Percentiles rank a stretch among this genome's conserved stretches.
phyloP scores from a whole-genome alignment of 345 rosid genomes.

The Aquilaria yunnanensis region DNA sequence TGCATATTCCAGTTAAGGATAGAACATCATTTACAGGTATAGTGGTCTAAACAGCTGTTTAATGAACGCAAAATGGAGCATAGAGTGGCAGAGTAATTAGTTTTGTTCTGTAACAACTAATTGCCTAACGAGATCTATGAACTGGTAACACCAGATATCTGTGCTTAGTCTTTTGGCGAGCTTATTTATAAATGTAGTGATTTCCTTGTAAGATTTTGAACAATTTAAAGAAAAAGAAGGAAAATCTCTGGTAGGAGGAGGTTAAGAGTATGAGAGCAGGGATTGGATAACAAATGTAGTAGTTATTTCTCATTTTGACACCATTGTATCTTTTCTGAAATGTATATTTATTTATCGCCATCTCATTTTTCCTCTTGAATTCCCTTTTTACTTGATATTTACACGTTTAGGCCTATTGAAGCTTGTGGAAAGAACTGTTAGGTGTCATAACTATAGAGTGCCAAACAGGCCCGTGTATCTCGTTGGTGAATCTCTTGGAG shows the following conservation, averaged over 20 bases:
- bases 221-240: no score
- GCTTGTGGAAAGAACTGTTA: constrained; percentile 41
- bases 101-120: no score
- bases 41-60: background rate
- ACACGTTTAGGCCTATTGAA: constrained; percentile 33
- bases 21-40: constrained; percentile 49
- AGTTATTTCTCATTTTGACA: background rate
- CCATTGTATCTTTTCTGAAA: background rate
- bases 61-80: background rate
- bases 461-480: constrained; percentile 49
- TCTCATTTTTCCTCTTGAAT: background rate
- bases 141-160: no score
- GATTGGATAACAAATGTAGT: no score
- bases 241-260: no score
- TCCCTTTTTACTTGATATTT: background rate
- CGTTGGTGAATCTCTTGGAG: constrained; percentile 54
- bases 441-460: constrained; percentile 24
- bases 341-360: background rate
- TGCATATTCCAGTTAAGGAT: constrained; percentile 52
- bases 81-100: no score
- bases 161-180: no score
- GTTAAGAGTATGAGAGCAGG: no score
- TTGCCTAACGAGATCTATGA: no score
- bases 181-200: no score
- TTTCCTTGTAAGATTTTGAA: no score